phyloP scores from a whole-genome alignment of 1,284 basidiomycete genomes.

The Malassezia sympodialis region DNA sequence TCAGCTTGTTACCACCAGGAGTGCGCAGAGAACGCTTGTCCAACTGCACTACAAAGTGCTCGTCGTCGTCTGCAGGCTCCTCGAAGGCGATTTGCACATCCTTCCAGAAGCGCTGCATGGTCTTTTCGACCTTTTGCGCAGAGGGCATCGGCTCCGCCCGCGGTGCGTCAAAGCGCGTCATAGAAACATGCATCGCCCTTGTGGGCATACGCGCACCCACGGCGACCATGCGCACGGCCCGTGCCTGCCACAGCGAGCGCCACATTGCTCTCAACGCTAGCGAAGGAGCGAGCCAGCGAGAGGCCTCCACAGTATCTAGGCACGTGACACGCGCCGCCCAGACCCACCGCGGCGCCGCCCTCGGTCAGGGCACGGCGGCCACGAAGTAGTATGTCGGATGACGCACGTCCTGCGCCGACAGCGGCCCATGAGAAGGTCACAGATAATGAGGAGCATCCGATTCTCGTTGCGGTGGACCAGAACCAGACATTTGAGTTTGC shows the following conservation, averaged over 20 bases:
- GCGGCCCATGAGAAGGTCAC: background rate
- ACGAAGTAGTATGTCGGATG: background rate
- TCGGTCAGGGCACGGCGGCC: background rate
- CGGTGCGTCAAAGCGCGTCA: constrained; percentile 1
- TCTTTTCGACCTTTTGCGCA: constrained; percentile 18
- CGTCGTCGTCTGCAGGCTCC: background rate
- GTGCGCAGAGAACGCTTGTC: constrained; percentile 80
- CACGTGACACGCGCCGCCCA: background rate
- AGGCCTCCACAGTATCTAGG: background rate
- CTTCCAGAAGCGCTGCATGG: constrained; percentile 34
- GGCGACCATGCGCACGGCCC: background rate
- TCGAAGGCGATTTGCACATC: constrained; percentile 16
- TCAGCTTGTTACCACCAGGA: constrained; percentile 64
- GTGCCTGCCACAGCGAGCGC: background rate
- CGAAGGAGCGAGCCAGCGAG: background rate
- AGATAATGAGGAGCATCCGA: constrained; percentile 1
- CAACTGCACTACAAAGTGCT: constrained; percentile 56
- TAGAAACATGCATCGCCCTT: background rate
- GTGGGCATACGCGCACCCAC: background rate
- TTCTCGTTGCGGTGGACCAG: constrained; percentile 12
- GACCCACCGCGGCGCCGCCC: background rate
- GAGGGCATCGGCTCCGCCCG: background rate
- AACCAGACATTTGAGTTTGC: constrained; percentile 8
- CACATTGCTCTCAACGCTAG: background rate
- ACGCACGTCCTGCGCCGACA: background rate